Evolutionary conservation across 192 early-diverging fungal species (phyloP), one percentile per base, ranked within the genome.

Genomic region (Dispira parvispora): DNA sequence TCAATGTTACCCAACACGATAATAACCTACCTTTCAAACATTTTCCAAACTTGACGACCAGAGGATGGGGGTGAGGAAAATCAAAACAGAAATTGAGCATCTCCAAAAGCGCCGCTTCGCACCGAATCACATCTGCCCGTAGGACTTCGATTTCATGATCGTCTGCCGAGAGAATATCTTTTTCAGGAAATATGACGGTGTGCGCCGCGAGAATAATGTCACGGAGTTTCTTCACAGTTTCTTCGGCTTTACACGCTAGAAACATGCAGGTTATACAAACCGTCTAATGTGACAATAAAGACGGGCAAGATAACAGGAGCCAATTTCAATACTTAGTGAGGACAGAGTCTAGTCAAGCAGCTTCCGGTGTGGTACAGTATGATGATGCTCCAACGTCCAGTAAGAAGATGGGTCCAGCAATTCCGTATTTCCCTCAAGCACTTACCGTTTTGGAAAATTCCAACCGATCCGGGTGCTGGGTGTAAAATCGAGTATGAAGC

Each of bases 181-280:
- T 62, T 1, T 16, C 46, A 0, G 72, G 26, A 32, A 58, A 55
- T 6, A 66, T 77, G n/a, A 79, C 68, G 38, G 70, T 67, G 43
- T 80, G 81, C 0, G 81, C 79, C 32, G 75, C 79, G 4, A 86
- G 73, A 46, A 88, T 74, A 8, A 93, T 84, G 62, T 93, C 90
- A 60, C 85, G 83, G 23, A 88, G 70, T 60, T 85, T 87, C 62
- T 93, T 93, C 50, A 85, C 82, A 0, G 88, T 91, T 53, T 93
- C 90, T 55, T 93, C 89, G 62, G 91, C 84, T 63, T 93, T 93
- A 47, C 82, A 84, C 4, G 87, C 86, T 0, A 91, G 84, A 68
- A 90, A 87, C 23, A 91, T 63, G 62, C 84, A 88, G 5, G 88
- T 80, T 0, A 78, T 72, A 54, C 79, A 74, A 43, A 87, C 63